Base-by-base conservation (phyloP, 2,329 filamentous ascomycete genomes). In the Exophiala viscosa region DNA sequence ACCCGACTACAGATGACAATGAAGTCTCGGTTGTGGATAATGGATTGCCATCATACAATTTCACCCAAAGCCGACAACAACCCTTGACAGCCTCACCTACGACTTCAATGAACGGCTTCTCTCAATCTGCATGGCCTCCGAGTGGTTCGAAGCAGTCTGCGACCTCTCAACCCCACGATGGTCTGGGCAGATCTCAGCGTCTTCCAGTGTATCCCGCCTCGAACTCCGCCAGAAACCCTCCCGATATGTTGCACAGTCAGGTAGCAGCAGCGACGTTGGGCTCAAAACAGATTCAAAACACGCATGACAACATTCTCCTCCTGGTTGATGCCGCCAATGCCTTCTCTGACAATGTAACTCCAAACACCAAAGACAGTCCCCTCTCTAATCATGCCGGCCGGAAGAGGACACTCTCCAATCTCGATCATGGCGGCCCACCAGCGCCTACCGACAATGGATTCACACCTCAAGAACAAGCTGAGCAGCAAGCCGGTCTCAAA, bases 401-500 rank as follows among this genome's bases (percentile, higher is more conserved):
- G n/a, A 59, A 59, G 41, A 46, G 51, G 15, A 52, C 46, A 8
- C 43, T 53, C n/a, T 52, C 50, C 13, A 54, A 33, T 34, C 44
- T 59, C 5, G 47, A 45, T 31, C 56, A 52, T 45, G 50, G 49
- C 28, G 52, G 49, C 2, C 51, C 55, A 13, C 45, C 48, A 13
- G 73, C 80, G 38, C 56, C 53, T 10, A 53, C 20, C 7, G 53
- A 32, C 15, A 31, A 48, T 5, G 53, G 56, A 7, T 38, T 55
- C 3, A 48, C 51, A 13, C 57, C 55, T 31, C 41, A 54, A 36
- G 51, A 60, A 42, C 70, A 74, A 52, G 61, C 68, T 3, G 68
- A 70, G 28, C 70, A 67, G 61, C 73, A 80, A 38, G 82, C 87
- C 52, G 91, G 91, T 0, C 73, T 96, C 54, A 85, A 83, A 64